Conservation (phyloP, 192 early-diverging fungal species). For the Phycomyces nitens region DNA sequence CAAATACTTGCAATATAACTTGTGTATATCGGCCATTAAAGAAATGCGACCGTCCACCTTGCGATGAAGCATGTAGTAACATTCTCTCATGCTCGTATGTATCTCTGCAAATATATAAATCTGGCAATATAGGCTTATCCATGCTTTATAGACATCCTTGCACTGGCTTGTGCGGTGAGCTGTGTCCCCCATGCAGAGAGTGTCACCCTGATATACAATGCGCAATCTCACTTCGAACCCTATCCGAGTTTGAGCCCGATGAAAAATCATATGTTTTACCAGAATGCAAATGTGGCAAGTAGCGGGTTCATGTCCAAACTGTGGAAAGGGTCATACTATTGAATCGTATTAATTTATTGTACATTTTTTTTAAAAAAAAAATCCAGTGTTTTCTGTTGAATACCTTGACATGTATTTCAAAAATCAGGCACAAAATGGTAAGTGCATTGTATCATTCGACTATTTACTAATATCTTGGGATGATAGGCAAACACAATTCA, state of each 20-base stretch:
- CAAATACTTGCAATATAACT: too few relatives aligned
- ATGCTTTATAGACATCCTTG: slow-evolving; percentile 24
- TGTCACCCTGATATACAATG: slow-evolving; percentile 16
- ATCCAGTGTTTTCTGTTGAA: slow-evolving; percentile 26
- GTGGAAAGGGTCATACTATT: too few relatives aligned
- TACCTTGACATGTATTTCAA: slow-evolving; percentile 29
- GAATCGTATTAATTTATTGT: too few relatives aligned
- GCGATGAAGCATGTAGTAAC: slow-evolving; percentile 23
- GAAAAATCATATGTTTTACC: slow-evolving; percentile 26
- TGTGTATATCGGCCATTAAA: neutral
- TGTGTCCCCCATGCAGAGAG: slow-evolving; percentile 19
- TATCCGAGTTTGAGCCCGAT: slow-evolving; percentile 19
- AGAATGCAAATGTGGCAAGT: slow-evolving; percentile 40
- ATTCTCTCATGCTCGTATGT: slow-evolving; percentile 28
- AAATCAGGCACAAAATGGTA: slow-evolving; percentile 23
- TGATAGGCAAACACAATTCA: slow-evolving; percentile 23
- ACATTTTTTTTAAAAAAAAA: too few relatives aligned
- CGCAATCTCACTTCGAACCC: slow-evolving; percentile 14
- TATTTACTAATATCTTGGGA: neutral
- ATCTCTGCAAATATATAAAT: neutral
- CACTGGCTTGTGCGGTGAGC: slow-evolving; percentile 26
- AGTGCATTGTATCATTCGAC: slow-evolving; percentile 1
- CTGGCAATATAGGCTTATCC: neutral
- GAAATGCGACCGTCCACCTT: slow-evolving; percentile 37
- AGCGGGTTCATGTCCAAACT: too few relatives aligned